phyloP scores from a whole-genome alignment of 1,284 basidiomycete species.

The Puccinia horiana region DNA sequence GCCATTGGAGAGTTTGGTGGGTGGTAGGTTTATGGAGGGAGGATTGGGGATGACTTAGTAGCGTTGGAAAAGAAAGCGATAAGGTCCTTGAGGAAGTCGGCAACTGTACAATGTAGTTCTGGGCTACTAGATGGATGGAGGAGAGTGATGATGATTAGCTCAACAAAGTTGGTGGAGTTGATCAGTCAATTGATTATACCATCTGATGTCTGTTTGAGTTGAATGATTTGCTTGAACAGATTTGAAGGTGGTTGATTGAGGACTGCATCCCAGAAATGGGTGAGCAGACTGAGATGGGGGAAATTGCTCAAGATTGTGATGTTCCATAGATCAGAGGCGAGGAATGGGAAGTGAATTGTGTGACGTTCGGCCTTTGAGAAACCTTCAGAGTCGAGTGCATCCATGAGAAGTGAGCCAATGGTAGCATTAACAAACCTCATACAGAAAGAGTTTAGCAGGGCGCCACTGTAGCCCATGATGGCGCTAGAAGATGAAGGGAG shows the following conservation, averaged over 20 bases:
- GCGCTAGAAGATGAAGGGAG: not conserved
- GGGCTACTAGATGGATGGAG: slow-evolving; percentile 76
- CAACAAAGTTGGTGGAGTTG: slow-evolving; percentile 74
- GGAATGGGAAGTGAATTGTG: slow-evolving; percentile 71
- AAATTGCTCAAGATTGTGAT: slow-evolving; percentile 79
- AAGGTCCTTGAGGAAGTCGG: slow-evolving; percentile 90
- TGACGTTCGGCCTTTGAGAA: slow-evolving; percentile 33
- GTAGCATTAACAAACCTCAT: slow-evolving; percentile 51
- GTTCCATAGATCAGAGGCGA: slow-evolving; percentile 92
- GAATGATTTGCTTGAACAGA: slow-evolving; percentile 70
- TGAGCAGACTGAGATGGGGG: slow-evolving; percentile 66
- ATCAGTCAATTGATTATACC: slow-evolving; percentile 69
- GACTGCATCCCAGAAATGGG: slow-evolving; percentile 90
- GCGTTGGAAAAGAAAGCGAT: slow-evolving; percentile 93
- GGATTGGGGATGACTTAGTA: slow-evolving; percentile 67
- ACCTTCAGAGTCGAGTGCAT: slow-evolving; percentile 60
- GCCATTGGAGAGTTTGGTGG: slow-evolving; percentile 47
- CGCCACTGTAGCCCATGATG: slow-evolving; percentile 44
- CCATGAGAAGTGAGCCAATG: not conserved
- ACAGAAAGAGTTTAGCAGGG: slow-evolving; percentile 52
- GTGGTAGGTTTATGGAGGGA: slow-evolving; percentile 24
- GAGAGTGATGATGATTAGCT: slow-evolving; percentile 75
- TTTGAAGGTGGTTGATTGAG: slow-evolving; percentile 65
- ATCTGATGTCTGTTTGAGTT: slow-evolving; percentile 82
- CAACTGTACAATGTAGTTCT: slow-evolving; percentile 81